Percentiles rank a stretch among this genome's conserved stretches.
These are phyloP conservation scores for Paramecium bursaria DNA, from an alignment of 73 alveolate species.

Conservation along the genomic window DNA sequence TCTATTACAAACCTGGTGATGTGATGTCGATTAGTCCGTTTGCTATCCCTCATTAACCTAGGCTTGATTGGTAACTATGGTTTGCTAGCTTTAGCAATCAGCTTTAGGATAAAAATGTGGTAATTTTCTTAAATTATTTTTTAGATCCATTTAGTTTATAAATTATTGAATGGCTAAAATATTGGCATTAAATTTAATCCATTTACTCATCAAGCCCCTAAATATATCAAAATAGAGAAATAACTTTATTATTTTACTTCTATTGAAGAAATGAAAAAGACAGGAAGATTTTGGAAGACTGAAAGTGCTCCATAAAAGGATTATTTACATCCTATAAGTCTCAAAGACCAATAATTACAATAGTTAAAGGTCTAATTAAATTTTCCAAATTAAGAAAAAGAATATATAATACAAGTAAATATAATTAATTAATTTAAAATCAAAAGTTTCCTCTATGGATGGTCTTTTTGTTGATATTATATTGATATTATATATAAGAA, in stretches of 20 bases:
- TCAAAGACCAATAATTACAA: too few relatives aligned
- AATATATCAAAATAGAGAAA: slow-evolving; percentile 67
- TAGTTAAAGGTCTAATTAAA: too few relatives aligned
- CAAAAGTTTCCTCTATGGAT: too few relatives aligned
- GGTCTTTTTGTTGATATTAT: too few relatives aligned
- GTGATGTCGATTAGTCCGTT: slow-evolving; percentile 61
- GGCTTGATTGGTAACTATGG: slow-evolving; percentile 93
- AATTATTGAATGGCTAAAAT: slow-evolving; percentile 60
- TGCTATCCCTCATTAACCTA: slow-evolving; percentile 86
- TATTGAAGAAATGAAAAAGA: slow-evolving; percentile 2
- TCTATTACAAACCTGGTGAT: slow-evolving; percentile 81
- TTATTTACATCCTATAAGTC: too few relatives aligned
- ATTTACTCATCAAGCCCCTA: slow-evolving; percentile 74
- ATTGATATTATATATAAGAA: too few relatives aligned
- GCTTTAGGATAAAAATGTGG: background rate
- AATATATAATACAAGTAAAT: too few relatives aligned
- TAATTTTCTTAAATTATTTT: slow-evolving; percentile 56
- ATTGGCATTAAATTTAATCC: slow-evolving; percentile 63
- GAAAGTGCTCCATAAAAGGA: too few relatives aligned
- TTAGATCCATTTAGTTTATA: slow-evolving; percentile 61
- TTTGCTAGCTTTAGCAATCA: slow-evolving; percentile 76
- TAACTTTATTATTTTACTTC: slow-evolving; percentile 71
- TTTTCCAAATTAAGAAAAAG: too few relatives aligned
- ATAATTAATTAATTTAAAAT: too few relatives aligned
- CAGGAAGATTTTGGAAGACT: slow-evolving; percentile 30